phyloP scores from a whole-genome alignment of 257 asterid genomes.

The Buddleja alternifolia region DNA sequence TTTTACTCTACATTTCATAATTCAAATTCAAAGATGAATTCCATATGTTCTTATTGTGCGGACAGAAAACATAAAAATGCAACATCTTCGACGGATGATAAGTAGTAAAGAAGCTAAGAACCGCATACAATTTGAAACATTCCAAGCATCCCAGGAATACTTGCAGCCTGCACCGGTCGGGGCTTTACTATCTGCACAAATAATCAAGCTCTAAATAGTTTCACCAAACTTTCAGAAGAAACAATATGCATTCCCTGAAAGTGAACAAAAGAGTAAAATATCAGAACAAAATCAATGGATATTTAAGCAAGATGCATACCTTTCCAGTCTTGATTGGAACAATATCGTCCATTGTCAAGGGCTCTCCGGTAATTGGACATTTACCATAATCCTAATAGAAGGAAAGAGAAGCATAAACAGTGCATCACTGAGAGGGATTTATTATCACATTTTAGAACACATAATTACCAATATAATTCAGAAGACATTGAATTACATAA shows the following conservation, averaged over 20 bases:
- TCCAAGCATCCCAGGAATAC: slow-evolving; percentile 99
- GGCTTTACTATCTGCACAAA: slow-evolving; percentile 89
- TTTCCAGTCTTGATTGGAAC: slow-evolving; percentile 86
- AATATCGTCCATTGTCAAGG: slow-evolving; percentile 78
- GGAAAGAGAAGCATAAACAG: slow-evolving; percentile 5
- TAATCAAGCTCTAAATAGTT: slow-evolving; percentile 20
- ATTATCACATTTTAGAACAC: background rate
- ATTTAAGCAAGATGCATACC: slow-evolving; percentile 42
- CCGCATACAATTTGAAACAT: slow-evolving; percentile 87
- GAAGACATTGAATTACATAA: background rate
- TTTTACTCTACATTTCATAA: background rate
- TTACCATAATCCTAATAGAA: slow-evolving; percentile 82
- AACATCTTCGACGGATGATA: slow-evolving; percentile 8
- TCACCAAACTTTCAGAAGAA: slow-evolving; percentile 18
- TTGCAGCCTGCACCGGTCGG: slow-evolving; percentile 95
- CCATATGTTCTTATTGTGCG: slow-evolving; percentile 13
- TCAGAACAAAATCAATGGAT: background rate
- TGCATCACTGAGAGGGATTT: slow-evolving; percentile 1
- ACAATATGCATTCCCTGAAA: background rate
- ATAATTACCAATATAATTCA: background rate
- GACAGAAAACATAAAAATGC: slow-evolving; percentile 5
- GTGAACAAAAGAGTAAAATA: background rate
- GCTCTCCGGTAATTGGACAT: slow-evolving; percentile 95
- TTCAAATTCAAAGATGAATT: slow-evolving; percentile 5
- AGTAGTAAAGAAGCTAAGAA: slow-evolving; percentile 18